Evolutionary conservation across 129 eudicot genomes (phyloP).

Genomic region (Sambucus nigra): DNA sequence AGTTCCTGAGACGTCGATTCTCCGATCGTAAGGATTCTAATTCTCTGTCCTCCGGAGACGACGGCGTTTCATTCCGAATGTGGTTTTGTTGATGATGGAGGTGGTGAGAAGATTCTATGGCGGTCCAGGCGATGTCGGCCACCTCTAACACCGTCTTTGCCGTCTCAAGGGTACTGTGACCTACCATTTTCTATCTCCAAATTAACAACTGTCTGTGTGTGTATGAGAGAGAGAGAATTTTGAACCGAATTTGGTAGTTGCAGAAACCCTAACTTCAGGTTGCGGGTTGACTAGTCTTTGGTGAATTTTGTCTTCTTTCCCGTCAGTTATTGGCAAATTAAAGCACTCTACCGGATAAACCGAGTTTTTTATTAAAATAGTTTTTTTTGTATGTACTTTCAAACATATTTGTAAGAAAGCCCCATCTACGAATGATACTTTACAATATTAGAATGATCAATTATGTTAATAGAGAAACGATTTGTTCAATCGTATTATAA

Average conservation of each 20-base stretch:
- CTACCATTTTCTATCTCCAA: slow-evolving; percentile 8
- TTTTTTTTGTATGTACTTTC: no score
- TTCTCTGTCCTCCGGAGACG: slow-evolving; percentile 24
- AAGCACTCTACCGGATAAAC: not conserved
- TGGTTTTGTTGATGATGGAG: slow-evolving; percentile 28
- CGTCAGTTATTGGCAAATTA: not conserved
- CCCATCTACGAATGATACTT: no score
- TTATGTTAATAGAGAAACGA: no score
- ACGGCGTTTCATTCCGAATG: slow-evolving; percentile 16
- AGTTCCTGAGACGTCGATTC: slow-evolving; percentile 52
- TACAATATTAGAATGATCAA: no score
- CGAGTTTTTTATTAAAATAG: no score
- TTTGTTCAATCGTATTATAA: no score
- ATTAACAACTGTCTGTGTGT: no score
- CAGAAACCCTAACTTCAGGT: slow-evolving; percentile 1
- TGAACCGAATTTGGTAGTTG: not conserved
- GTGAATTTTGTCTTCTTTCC: not conserved
- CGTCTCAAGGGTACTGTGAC: slow-evolving; percentile 35
- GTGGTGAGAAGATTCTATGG: slow-evolving; percentile 58
- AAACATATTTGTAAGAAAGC: no score
- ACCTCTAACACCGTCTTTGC: slow-evolving; percentile 91
- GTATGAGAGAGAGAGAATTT: not conserved
- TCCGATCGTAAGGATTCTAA: slow-evolving; percentile 44
- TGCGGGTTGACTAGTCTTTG: not conserved
- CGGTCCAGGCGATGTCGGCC: slow-evolving; percentile 76